Percentiles rank a stretch among this genome's conserved stretches.
These are phyloP conservation scores for Ceratopteris richardii DNA, from an alignment of 75 land plant species.

Conservation along the genomic window DNA sequence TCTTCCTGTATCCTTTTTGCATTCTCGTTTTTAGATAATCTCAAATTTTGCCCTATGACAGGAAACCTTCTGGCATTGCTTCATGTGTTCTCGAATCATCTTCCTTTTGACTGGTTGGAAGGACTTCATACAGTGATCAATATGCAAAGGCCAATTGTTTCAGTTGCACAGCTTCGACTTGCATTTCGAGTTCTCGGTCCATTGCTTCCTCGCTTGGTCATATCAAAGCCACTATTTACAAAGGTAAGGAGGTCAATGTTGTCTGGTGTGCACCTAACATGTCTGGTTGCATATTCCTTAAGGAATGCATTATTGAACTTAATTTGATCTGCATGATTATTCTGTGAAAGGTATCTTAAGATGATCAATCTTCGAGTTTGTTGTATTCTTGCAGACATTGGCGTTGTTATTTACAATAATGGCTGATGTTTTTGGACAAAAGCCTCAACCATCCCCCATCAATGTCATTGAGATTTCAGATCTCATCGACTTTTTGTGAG, in stretches of 20 bases:
- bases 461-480: constrained; percentile 81
- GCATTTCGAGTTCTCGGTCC: constrained; percentile 93
- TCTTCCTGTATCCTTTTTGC: no score
- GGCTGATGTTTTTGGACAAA: constrained; percentile 91
- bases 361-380: no score
- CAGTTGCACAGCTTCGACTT: constrained; percentile 88
- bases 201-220: constrained; percentile 67
- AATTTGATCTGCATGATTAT: no score
- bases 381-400: constrained; percentile 46
- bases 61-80: constrained; percentile 81
- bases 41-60: no score
- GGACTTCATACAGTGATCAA: constrained; percentile 71
- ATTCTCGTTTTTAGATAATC: no score
- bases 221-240: constrained; percentile 60
- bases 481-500: constrained; percentile 80
- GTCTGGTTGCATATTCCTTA: no score
- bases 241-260: constrained; percentile 73
- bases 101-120: constrained; percentile 95
- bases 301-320: no score
- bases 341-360: no score
- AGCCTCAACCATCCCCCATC: constrained; percentile 37
- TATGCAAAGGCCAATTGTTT: constrained; percentile 70
- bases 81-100: constrained; percentile 74
- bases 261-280: not conserved
- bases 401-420: constrained; percentile 62